These are phyloP conservation scores for Sclerotinia minor DNA, from an alignment of 2,329 filamentous ascomycete species.

Conservation along the genomic window DNA sequence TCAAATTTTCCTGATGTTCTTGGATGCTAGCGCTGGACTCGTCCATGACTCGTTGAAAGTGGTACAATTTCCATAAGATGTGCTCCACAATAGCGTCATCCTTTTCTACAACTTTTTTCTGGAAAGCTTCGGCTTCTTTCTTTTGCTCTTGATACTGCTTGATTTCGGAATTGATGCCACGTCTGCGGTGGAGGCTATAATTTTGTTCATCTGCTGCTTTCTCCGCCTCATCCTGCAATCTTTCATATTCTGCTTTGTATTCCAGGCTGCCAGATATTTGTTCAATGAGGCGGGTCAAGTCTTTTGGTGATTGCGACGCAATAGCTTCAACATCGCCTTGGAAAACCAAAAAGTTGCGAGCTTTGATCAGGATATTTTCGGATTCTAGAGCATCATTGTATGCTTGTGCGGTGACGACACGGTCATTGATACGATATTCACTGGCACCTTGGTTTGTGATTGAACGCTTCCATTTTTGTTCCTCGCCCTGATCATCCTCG, in stretches of 20 bases:
- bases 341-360: conserved; percentile 96
- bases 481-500: conserved; percentile 92
- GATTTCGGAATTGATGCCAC: conserved; percentile 96
- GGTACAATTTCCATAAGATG: conserved; percentile 94
- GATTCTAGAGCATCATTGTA: conserved; percentile 91
- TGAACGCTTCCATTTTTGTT: conserved; percentile 92
- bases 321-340: conserved; percentile 98
- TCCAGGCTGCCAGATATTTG: conserved; percentile 97
- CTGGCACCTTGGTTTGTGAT: conserved; percentile 87
- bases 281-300: conserved; percentile 90
- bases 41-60: conserved; percentile 91
- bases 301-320: conserved; percentile 89
- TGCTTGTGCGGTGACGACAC: conserved; percentile 80
- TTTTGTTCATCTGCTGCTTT: conserved; percentile 85
- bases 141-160: conserved; percentile 98
- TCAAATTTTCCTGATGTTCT: conserved; percentile 90
- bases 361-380: conserved; percentile 97
- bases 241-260: conserved; percentile 91
- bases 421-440: conserved; percentile 97
- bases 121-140: conserved; percentile 89
- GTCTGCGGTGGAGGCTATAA: conserved; percentile 82
- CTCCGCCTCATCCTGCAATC: conserved; percentile 81
- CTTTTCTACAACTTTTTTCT: conserved; percentile 84
- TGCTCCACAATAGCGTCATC: conserved; percentile 91
- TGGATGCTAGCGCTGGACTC: conserved; percentile 88